These are phyloP conservation scores for Eutrema japonicum DNA, from an alignment of 345 rosid species.

Conservation along the genomic window DNA sequence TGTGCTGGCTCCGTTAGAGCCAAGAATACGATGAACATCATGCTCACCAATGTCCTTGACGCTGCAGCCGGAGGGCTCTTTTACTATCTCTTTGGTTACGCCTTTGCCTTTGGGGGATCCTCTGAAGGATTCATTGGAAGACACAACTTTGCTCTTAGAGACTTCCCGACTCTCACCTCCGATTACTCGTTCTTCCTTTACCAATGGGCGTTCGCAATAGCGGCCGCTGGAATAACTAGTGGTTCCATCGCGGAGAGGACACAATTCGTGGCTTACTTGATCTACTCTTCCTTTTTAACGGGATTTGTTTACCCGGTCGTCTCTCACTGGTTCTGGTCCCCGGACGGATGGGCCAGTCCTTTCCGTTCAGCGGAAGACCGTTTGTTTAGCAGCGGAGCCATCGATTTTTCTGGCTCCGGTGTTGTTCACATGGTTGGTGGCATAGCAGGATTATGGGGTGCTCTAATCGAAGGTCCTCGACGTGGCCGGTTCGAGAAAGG, in stretches of 20 bases:
- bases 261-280: slow-evolving; percentile 77
- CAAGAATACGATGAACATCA: slow-evolving; percentile 89
- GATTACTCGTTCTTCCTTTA: slow-evolving; percentile 79
- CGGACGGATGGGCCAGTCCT: slow-evolving; percentile 80
- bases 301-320: slow-evolving; percentile 87
- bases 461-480: slow-evolving; percentile 70
- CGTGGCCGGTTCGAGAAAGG: slow-evolving; percentile 59
- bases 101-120: slow-evolving; percentile 80
- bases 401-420: slow-evolving; percentile 75
- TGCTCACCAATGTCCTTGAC: slow-evolving; percentile 89
- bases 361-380: slow-evolving; percentile 37
- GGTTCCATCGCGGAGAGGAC: slow-evolving; percentile 94
- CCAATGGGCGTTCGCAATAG: slow-evolving; percentile 92
- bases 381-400: slow-evolving; percentile 66
- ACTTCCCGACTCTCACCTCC: slow-evolving; percentile 33
- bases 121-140: slow-evolving; percentile 81
- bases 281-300: slow-evolving; percentile 74
- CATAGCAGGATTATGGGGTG: slow-evolving; percentile 74
- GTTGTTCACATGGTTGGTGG: slow-evolving; percentile 79
- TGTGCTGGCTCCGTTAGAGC: slow-evolving; percentile 95
- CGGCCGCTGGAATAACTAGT: slow-evolving; percentile 88
- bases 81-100: slow-evolving; percentile 84
- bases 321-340: slow-evolving; percentile 89
- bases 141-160: slow-evolving; percentile 61
- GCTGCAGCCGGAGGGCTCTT: slow-evolving; percentile 84